Evolutionary conservation across 1,284 basidiomycete species (phyloP).

Genomic region (Singerocomus rubriflavus): DNA sequence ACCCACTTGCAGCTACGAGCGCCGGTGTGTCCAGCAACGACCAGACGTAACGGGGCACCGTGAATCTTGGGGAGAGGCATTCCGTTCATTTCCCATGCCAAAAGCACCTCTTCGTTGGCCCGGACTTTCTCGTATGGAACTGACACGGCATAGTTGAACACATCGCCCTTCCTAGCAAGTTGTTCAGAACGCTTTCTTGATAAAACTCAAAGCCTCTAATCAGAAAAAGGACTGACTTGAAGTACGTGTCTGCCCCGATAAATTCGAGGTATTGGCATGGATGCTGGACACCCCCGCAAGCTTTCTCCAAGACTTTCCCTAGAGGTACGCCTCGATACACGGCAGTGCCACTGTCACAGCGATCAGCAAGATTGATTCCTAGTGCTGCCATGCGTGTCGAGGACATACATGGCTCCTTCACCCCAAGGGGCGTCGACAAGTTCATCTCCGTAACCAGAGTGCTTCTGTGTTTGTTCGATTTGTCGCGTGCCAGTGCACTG

Average conservation of each 20-base stretch:
- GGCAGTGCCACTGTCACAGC: slow-evolving; percentile 36
- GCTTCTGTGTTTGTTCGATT: slow-evolving; percentile 51
- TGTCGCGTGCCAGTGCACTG: slow-evolving; percentile 56
- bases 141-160: slow-evolving; percentile 55
- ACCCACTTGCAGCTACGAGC: slow-evolving; percentile 59
- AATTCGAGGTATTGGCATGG: slow-evolving; percentile 53
- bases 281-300: slow-evolving; percentile 49
- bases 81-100: slow-evolving; percentile 62
- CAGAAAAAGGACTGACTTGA: slow-evolving; percentile 45
- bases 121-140: slow-evolving; percentile 53
- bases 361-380: slow-evolving; percentile 9
- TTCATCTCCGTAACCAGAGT: slow-evolving; percentile 59
- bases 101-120: slow-evolving; percentile 48
- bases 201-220: not conserved
- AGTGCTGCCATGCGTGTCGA: not conserved
- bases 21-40: slow-evolving; percentile 58
- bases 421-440: slow-evolving; percentile 56
- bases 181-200: not conserved
- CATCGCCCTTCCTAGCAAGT: slow-evolving; percentile 42
- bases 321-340: slow-evolving; percentile 50
- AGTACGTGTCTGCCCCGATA: slow-evolving; percentile 57
- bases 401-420: slow-evolving; percentile 50
- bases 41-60: slow-evolving; percentile 51
- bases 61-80: slow-evolving; percentile 50
- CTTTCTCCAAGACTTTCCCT: slow-evolving; percentile 52